A percentile compares a stretch with the other conserved stretches of the same genome.
Evolutionary conservation across 2,329 filamentous ascomycete species (phyloP).

Genomic region (Microascus cirrosus): DNA sequence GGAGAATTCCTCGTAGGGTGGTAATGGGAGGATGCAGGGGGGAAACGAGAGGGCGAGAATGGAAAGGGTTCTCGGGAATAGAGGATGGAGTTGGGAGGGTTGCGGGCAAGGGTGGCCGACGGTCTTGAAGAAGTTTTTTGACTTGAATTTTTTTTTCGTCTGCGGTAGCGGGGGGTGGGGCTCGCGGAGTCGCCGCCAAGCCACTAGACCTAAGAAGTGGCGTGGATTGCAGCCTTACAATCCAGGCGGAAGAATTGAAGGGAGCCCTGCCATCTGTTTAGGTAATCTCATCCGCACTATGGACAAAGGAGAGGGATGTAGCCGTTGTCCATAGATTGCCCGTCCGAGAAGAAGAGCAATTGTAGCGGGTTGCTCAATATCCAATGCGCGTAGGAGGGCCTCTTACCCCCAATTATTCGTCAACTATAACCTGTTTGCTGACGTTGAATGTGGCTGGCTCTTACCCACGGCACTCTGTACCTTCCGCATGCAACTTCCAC

Average conservation of each 20-base stretch:
- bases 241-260: not conserved
- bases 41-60: slow-evolving; percentile 8
- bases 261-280: not conserved
- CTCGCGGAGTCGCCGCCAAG: not conserved
- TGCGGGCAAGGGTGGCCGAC: not conserved
- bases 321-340: too few relatives aligned
- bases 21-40: slow-evolving; percentile 6
- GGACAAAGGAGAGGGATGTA: too few relatives aligned
- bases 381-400: too few relatives aligned
- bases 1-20: slow-evolving; percentile 1
- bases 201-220: not conserved
- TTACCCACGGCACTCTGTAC: too few relatives aligned
- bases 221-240: not conserved
- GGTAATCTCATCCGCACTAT: too few relatives aligned
- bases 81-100: slow-evolving; percentile 7
- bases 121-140: not conserved
- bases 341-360: too few relatives aligned
- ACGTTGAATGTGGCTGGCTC: too few relatives aligned
- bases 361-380: too few relatives aligned
- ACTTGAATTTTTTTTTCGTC: slow-evolving; percentile 3
- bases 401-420: too few relatives aligned
- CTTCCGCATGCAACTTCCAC: too few relatives aligned
- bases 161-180: not conserved
- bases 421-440: too few relatives aligned
- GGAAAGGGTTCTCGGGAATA: slow-evolving; percentile 10